A percentile compares a stretch with the other conserved stretches of the same genome.
phyloP scores from a whole-genome alignment of 2,329 filamentous ascomycete species.

The Neonectria sp. region DNA sequence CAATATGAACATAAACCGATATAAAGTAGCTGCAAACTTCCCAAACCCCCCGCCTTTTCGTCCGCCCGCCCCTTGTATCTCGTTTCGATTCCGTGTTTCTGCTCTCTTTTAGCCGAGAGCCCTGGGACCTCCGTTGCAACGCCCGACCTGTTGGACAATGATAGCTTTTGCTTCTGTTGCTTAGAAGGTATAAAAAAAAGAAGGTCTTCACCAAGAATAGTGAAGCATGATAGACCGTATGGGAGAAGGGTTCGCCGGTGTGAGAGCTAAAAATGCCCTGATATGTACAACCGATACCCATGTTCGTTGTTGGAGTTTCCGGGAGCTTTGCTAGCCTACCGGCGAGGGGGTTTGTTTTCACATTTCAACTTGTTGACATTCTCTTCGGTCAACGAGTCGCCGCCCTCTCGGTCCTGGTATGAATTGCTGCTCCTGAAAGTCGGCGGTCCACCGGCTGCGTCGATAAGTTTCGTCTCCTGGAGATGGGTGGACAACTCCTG shows the following conservation, averaged over 20 bases:
- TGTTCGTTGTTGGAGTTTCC: constrained; percentile 5
- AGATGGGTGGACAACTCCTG: constrained; percentile 60
- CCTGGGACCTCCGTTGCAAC: constrained; percentile 33
- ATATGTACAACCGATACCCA: constrained; percentile 14
- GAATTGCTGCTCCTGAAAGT: constrained; percentile 51
- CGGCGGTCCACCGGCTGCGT: constrained; percentile 59
- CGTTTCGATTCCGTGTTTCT: constrained; percentile 1
- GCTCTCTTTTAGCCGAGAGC: constrained; percentile 1
- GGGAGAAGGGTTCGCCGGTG: neutral
- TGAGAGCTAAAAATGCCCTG: constrained; percentile 11
- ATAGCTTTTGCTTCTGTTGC: constrained; percentile 37
- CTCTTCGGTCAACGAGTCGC: constrained; percentile 67
- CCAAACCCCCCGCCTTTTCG: neutral
- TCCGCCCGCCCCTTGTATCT: constrained; percentile 2
- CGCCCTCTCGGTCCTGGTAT: constrained; percentile 53
- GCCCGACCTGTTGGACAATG: constrained; percentile 37
- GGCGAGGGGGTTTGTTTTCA: constrained; percentile 49
- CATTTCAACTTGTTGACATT: constrained; percentile 65
- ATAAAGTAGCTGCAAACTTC: neutral
- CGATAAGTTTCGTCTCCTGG: constrained; percentile 64
- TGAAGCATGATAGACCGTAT: constrained; percentile 1
- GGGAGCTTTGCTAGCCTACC: constrained; percentile 22
- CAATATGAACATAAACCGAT: neutral
- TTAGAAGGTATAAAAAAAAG: constrained; percentile 20
- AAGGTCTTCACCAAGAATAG: constrained; percentile 7